Conservation (phyloP, 2,329 filamentous ascomycete species). For the Lasiodiplodia gonubiensis region DNA sequence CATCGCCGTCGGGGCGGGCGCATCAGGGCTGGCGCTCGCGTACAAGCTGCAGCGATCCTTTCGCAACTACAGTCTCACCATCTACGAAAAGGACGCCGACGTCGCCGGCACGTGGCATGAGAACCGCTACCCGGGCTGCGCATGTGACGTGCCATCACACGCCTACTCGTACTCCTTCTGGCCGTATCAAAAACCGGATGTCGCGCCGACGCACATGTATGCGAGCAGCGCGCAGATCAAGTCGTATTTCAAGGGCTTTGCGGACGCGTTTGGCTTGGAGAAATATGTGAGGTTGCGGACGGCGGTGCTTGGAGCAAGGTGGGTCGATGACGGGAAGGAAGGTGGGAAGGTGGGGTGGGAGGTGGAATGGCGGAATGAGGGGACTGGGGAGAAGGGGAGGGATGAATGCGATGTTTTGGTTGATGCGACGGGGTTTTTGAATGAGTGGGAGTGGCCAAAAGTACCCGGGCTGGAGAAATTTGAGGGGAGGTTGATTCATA, state of each 20-base stretch:
- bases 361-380: conserved; percentile 28
- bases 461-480: conserved; percentile 60
- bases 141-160: conserved; percentile 56
- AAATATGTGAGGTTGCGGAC: conserved; percentile 45
- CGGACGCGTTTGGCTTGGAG: conserved; percentile 47
- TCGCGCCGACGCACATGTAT: conserved; percentile 52
- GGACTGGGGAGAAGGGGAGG: conserved; percentile 26
- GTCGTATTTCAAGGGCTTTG: conserved; percentile 51
- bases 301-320: conserved; percentile 41
- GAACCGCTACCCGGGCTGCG: conserved; percentile 53
- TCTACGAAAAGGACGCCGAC: conserved; percentile 58
- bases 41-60: conserved; percentile 57
- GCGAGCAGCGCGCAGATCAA: conserved; percentile 52
- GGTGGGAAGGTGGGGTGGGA: neutral
- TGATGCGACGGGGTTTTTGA: conserved; percentile 36
- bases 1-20: conserved; percentile 56
- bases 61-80: conserved; percentile 47
- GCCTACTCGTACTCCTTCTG: conserved; percentile 60
- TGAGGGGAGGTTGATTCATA: conserved; percentile 60
- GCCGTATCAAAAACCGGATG: conserved; percentile 48
- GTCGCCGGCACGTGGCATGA: conserved; percentile 60
- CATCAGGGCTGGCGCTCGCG: conserved; percentile 54
- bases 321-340: conserved; percentile 33
- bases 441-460: conserved; percentile 50
- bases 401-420: conserved; percentile 36